These are phyloP conservation scores for Colletotrichum chrysophilum DNA, from an alignment of 2,329 filamentous ascomycete species.

Conservation along the genomic window DNA sequence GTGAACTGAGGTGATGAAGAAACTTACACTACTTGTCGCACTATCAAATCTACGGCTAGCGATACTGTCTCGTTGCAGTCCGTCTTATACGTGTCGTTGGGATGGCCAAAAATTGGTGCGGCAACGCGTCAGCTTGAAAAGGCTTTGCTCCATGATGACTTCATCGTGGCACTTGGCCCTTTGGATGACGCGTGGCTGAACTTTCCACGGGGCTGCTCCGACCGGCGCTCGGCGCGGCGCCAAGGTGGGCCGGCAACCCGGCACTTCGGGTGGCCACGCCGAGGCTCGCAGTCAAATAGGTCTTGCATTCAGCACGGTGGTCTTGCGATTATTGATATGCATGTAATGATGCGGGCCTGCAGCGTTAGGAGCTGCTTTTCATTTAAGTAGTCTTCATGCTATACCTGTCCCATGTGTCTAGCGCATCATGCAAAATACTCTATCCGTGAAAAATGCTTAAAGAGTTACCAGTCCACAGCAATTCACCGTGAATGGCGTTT, in stretches of 20 bases:
- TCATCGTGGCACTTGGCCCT: slow-evolving; percentile 12
- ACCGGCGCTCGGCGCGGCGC: not conserved
- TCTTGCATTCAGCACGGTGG: not conserved
- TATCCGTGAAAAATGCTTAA: not conserved
- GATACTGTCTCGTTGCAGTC: not conserved
- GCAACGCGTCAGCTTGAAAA: slow-evolving; percentile 4
- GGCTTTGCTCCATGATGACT: slow-evolving; percentile 4
- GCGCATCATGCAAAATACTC: not conserved
- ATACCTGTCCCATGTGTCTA: not conserved
- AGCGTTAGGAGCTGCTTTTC: not conserved
- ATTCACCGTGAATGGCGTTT: not conserved
- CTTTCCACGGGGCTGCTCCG: not conserved
- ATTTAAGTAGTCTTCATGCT: not conserved
- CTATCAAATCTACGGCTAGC: not conserved
- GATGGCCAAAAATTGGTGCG: not conserved
- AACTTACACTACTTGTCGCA: not conserved
- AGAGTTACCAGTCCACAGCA: not conserved
- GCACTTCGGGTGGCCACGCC: not conserved
- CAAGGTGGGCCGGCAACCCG: slow-evolving; percentile 12
- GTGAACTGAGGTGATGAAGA: not conserved
- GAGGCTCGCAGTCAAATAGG: not conserved
- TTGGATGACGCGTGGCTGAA: slow-evolving; percentile 4
- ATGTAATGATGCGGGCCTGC: not conserved
- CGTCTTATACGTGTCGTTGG: not conserved
- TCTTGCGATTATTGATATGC: not conserved